Base-by-base conservation (phyloP, 129 eudicot genomes). In the Erigeron canadensis region DNA sequence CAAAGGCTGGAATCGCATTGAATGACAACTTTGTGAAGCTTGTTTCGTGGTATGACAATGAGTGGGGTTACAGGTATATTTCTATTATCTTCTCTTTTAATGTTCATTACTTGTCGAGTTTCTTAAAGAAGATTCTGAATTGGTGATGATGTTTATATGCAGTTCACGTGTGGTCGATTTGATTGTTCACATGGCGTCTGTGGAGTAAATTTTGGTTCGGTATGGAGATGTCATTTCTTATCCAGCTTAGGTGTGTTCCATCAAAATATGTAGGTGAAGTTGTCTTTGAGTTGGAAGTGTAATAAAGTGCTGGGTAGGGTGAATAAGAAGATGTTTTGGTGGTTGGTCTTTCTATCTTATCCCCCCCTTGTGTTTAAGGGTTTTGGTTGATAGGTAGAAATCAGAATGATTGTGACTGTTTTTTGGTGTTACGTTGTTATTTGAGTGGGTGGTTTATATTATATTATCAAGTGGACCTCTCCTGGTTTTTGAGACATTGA, bases 31-130 rank as follows among this genome's bases (percentile, higher is more conserved):
- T 85, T 81, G 95, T 85, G 47, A 88, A 88, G 86, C 76, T 88
- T 10, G 88, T 88, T 69, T 55, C 90, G 69, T 88, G 95, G 91
- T 88, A 88, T n/a, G 95, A 88, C 74, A 88, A 88, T n/a, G 95
- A 88, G 75, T 88, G 95, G 95, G 95, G 95, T 48, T 88, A 85
- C 91, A 88, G 91, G 95, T 88, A 85, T 59, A 6, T 13, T 50
- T 70, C 11, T 3, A 9, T 53, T 19, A 19, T 34, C 41, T 16
- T 21, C 7, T 9, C 13, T 5, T 37, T 48, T 5, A 13, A 7
- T 4, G 1, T 15, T 57, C 3, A 5, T 10, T 38, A 22, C 50
- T 0, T 18, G 5, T 70, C 5, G 21, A 3, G 10, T 46, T 40
- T 22, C 15, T 8, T 51, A 0, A 43, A 4, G 56, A 1, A 12